Evolutionary conservation across 192 early-diverging fungal species (phyloP), one percentile per base, ranked within the genome.

Genomic region (Backusella liffmaniae): DNA sequence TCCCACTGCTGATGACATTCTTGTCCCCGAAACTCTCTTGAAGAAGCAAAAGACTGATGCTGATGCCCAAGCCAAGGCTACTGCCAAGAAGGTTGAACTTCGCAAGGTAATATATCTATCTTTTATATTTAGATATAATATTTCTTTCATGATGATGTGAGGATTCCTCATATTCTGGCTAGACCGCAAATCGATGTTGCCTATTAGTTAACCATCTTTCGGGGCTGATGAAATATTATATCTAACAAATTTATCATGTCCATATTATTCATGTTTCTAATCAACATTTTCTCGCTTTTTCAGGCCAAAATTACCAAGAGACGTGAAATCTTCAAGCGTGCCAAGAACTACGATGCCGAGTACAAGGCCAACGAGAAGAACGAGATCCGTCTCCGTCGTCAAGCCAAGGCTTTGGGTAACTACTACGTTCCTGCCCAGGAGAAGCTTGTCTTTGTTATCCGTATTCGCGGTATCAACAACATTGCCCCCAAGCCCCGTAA

Each of bases 381-480:
- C 62, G 94, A 97, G 86, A 88, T 98, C 85, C 92, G 95, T 83
- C 95, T 97, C 62, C 87, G 89, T 82, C 96, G 98, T 86, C 91
- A 94, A 88, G 97, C 98, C 86, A 95, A 94, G 88, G 88, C 91
- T 82, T 76, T 84, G 70, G 95, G 95, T 79, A 92, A 90, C 88
- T 98, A 94, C 90, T 98, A 95, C 87, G 97, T 99, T 42, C 91
- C 96, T 67, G 92, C 94, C 69, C 93, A 99, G 88, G 88, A 95
- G 86, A 97, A 98, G 91, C 93, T 99, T 68, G 95, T 94, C 76
- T 98, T 99, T 76, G 97, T 99, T 74, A 87, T 99, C 87, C 96
- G 98, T 88, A 95, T 98, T 87, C 98, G 98, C 93, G 97, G 96
- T 98, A 97, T 99, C 92, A 98, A 97, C 92, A 95, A 98, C 90